Evolutionary conservation across 148 eudicot genomes (phyloP).

Genomic region (Rhododendron vialii): DNA sequence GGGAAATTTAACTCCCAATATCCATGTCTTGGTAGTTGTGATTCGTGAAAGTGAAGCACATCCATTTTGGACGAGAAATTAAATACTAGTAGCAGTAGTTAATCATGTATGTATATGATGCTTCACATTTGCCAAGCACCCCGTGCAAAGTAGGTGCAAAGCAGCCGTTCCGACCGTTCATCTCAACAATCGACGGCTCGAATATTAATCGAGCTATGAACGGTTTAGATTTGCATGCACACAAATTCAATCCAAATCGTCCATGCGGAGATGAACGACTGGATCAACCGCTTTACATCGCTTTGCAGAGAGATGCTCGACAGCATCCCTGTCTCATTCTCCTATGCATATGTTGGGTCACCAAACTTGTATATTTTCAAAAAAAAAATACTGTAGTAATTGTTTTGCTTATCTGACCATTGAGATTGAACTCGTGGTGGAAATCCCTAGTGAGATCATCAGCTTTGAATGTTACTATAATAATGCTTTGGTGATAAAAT

Average conservation of each 20-base stretch:
- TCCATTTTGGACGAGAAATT: not conserved
- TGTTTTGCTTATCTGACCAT: not conserved
- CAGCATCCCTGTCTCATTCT: no score
- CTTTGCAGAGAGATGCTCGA: no score
- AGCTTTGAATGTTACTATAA: not conserved
- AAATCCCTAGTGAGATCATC: not conserved
- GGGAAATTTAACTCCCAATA: not conserved
- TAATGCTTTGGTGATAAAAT: not conserved
- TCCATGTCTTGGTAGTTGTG: not conserved
- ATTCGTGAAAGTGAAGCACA: not conserved
- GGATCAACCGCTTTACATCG: no score
- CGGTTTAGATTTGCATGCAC: no score
- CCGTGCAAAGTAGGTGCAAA: no score
- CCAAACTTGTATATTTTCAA: not conserved
- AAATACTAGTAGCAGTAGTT: not conserved
- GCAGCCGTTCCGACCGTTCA: no score
- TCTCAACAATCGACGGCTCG: no score
- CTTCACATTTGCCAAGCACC: not conserved
- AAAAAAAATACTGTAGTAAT: no score
- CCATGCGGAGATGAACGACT: no score
- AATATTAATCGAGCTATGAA: no score
- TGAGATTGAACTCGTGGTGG: not conserved
- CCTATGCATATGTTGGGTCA: not conserved
- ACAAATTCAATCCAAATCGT: no score
- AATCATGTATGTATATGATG: not conserved